Base-by-base conservation (phyloP, 768 basidiomycete species). In the Pleurotus sapidus region DNA sequence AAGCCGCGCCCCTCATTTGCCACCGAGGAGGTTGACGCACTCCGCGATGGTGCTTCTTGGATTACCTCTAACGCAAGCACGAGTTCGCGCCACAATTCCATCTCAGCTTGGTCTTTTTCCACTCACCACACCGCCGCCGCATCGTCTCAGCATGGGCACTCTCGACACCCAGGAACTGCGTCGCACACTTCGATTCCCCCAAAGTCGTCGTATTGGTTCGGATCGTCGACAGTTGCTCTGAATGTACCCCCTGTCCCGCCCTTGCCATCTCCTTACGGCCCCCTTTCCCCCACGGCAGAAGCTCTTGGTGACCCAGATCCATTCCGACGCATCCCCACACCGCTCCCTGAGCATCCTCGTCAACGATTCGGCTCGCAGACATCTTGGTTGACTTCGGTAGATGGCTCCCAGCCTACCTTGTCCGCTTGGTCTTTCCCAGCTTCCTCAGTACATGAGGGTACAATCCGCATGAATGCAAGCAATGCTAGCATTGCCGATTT, bases 21-120 rank as follows among this genome's bases (percentile, higher is more conserved):
- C 15, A 86, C 86, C 0, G 87, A 89, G 62, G 89, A 91, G 53
- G 76, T 91, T 49, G 86, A 90, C 59, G 87, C 76, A 17, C 76
- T 91, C 51, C 83, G 84, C 18, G 89, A 91, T 61, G 88, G 88
- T 50, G 83, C 83, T 49, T 89, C 89, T n/a, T 91, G 89, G 88
- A 83, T 91, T 59, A 88, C 89, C 0, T 90, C 89, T 48, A 78
- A 81, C 43, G 75, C 82, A 4, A 76, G 76, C 61, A 76, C 75
- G 15, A 78, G 81, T 55, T 83, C 82, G 30, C 77, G 76, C 45
- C 81, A 72, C 56, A 78, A 80, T 45, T 88, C 87, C 0, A 67
- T 82, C 24, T 90, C 88, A 6, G 80, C 80, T 15, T 89, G 87
- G 81, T 89, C 88, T 0, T 88, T 89, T 69, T 86, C 87, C 1